Percentiles rank a stretch among this genome's conserved stretches.
phyloP scores from a whole-genome alignment of 768 basidiomycete genomes.

The Astraeus odoratus region DNA sequence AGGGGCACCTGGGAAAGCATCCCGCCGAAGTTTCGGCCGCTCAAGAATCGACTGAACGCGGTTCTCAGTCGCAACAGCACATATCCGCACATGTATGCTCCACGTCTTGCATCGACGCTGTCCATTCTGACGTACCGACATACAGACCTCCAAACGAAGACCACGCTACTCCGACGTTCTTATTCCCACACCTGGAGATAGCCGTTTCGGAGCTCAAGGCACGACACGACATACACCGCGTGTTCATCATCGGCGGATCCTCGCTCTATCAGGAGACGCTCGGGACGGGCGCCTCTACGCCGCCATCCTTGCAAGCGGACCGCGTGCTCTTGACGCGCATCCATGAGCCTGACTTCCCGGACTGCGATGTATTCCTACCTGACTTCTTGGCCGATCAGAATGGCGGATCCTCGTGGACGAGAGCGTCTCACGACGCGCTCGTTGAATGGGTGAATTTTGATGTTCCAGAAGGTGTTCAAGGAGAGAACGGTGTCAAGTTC shows the following conservation, averaged over 20 bases:
- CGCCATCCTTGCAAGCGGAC: slow-evolving; percentile 46
- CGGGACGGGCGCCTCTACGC: slow-evolving; percentile 21
- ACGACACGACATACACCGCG: slow-evolving; percentile 38
- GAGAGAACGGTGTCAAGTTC: slow-evolving; percentile 79
- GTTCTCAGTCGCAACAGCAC: slow-evolving; percentile 59
- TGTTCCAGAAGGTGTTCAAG: slow-evolving; percentile 67
- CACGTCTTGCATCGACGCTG: not conserved
- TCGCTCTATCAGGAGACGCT: slow-evolving; percentile 73
- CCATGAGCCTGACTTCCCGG: slow-evolving; percentile 61
- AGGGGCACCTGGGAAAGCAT: slow-evolving; percentile 98
- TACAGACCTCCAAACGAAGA: slow-evolving; percentile 7
- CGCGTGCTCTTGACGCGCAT: slow-evolving; percentile 87
- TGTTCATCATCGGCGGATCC: slow-evolving; percentile 91
- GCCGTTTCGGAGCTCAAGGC: slow-evolving; percentile 12
- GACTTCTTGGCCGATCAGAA: slow-evolving; percentile 44
- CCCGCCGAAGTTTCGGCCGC: slow-evolving; percentile 74
- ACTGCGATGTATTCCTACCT: slow-evolving; percentile 85
- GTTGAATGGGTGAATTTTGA: slow-evolving; percentile 74
- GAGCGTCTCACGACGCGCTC: slow-evolving; percentile 56
- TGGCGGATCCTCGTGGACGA: slow-evolving; percentile 40
- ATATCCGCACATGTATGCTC: slow-evolving; percentile 59
- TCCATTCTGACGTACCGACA: slow-evolving; percentile 5
- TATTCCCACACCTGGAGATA: slow-evolving; percentile 14
- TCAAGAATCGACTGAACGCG: slow-evolving; percentile 68
- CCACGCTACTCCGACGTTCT: slow-evolving; percentile 24